Conservation (phyloP, 2,329 filamentous ascomycete genomes). For the Leptographium radiaticola region DNA sequence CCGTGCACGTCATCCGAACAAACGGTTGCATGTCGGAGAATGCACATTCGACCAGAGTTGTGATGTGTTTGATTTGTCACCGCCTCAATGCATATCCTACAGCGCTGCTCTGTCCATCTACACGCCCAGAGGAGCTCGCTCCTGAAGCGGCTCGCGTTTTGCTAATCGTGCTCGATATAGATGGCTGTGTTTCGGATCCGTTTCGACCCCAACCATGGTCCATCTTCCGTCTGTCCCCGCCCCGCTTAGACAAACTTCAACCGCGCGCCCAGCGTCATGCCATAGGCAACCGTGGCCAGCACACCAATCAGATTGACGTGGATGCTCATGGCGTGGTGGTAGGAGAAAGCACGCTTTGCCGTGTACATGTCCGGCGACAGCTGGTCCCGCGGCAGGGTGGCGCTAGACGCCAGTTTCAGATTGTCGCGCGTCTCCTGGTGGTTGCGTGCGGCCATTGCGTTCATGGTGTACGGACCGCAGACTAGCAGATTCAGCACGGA, state of each 20-base stretch:
- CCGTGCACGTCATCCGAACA: too few species aligned
- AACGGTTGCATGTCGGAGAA: too few species aligned
- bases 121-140: too few species aligned
- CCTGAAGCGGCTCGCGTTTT: too few species aligned
- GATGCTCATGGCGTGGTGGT: slow-evolving; percentile 2
- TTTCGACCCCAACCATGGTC: too few species aligned
- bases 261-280: neutral
- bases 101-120: too few species aligned
- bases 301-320: neutral
- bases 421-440: neutral
- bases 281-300: neutral
- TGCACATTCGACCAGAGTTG: too few species aligned
- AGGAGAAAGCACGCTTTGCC: neutral
- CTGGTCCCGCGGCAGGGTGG: neutral
- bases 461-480: neutral
- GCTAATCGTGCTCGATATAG: too few species aligned
- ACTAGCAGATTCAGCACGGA: neutral
- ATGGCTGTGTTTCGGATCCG: too few species aligned
- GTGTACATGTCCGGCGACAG: slow-evolving; percentile 1
- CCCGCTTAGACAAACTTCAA: neutral
- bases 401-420: neutral
- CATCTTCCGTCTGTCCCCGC: too few species aligned
- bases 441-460: neutral
- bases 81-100: too few species aligned
- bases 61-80: too few species aligned